Base-by-base conservation (phyloP, 805 yeast species). In the Priceomyces carsonii region DNA sequence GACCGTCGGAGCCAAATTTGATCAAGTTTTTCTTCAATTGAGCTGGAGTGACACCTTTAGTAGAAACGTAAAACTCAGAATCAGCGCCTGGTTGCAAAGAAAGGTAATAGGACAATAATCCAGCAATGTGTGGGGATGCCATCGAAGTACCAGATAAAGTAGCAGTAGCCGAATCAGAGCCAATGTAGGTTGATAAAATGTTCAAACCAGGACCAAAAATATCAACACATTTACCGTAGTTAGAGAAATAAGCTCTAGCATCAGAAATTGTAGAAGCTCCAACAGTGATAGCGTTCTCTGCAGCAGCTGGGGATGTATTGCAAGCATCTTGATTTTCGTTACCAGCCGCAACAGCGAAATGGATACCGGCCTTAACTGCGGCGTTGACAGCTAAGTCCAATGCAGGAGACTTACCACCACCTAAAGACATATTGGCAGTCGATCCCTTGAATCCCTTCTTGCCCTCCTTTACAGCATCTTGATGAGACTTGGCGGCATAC, bases 71-170 rank as follows among this genome's bases (percentile, higher is more conserved):
- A 57, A 75, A 85, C 56, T 77, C 79, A 33, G 89, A 81, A 32
- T 72, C 77, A 9, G 79, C 60, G 29, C 76, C 83, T 47, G 96
- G 95, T 66, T 85, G 87, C 62, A 89, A 76, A 5, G 95, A 83
- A 58, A 90, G 70, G 68, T 79, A 91, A 74, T 91, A 91, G 6
- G 96, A 77, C 55, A 89, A 79, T 60, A 91, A 73, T 50, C 99
- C 99, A 41, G 89, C 82, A 49, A 90, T 90, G 57, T 89, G 96
- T 29, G 99, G 98, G 24, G 97, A 85, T 15, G 98, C 96, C 99
- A 91, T 91, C 10, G 98, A 91, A 8, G 97, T 91, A 66, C 99
- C 99, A 24, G 95, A 85, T 59, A 85, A 71, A 25, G 86, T 78
- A 29, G 93, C 89, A 47, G 91, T 83, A 27, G 89, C 85, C 35